A percentile compares a stretch with the other conserved stretches of the same genome.
Conservation (phyloP, 2,329 filamentous ascomycete species). For the Aspergillus sp. region DNA sequence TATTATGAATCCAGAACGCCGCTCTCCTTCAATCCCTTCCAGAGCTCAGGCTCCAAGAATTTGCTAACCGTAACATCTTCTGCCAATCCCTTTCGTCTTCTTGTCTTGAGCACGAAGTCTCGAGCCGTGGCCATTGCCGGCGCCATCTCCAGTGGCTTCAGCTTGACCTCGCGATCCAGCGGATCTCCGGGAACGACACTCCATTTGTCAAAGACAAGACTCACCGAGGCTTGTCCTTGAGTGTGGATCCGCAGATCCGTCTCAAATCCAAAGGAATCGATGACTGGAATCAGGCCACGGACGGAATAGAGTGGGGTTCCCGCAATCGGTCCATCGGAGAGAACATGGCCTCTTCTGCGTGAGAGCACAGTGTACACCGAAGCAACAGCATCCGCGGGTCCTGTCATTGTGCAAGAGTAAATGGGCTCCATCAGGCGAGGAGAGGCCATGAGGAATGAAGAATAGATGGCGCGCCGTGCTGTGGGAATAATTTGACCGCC, state of each 20-base stretch:
- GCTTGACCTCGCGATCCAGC: conserved; percentile 78
- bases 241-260: conserved; percentile 96
- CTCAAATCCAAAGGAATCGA: conserved; percentile 97
- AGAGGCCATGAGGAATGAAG: conserved; percentile 93
- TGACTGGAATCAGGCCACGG: conserved; percentile 86
- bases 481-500: conserved; percentile 98
- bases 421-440: conserved; percentile 96
- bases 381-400: conserved; percentile 82
- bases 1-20: conserved; percentile 69
- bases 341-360: conserved; percentile 82
- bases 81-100: conserved; percentile 85
- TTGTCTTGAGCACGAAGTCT: conserved; percentile 95
- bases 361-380: conserved; percentile 90
- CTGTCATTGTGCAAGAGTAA: conserved; percentile 89
- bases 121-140: conserved; percentile 83
- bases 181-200: conserved; percentile 94
- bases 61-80: conserved; percentile 96
- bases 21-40: conserved; percentile 81
- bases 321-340: conserved; percentile 90
- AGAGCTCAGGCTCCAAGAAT: conserved; percentile 93
- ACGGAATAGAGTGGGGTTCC: conserved; percentile 93
- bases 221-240: conserved; percentile 85
- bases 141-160: conserved; percentile 83
- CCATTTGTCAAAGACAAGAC: conserved; percentile 93
- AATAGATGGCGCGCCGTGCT: conserved; percentile 87